These are phyloP conservation scores for Petrea volubilis DNA, from an alignment of 257 asterid genomes.

Conservation along the genomic window DNA sequence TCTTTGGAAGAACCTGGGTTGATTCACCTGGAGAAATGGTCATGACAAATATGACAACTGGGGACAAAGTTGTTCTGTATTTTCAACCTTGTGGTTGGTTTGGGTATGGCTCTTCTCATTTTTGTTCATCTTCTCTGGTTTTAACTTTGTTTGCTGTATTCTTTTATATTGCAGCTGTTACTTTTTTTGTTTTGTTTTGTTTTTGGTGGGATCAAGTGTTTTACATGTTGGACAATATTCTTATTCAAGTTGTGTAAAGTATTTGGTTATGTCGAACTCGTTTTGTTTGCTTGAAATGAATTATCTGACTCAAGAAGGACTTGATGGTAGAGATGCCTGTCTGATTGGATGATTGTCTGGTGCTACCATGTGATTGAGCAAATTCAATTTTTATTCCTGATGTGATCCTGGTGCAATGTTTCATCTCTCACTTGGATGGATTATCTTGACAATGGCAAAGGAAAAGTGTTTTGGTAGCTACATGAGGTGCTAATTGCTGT, in stretches of 20 bases:
- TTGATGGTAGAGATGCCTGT: constrained; percentile 12
- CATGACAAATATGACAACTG: constrained; percentile 88
- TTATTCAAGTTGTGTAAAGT: background rate
- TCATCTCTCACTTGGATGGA: background rate
- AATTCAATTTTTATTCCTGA: background rate
- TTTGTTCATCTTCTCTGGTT: background rate
- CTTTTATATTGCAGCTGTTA: background rate
- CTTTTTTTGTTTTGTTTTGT: too few species aligned
- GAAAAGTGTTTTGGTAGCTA: background rate
- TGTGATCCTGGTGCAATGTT: background rate
- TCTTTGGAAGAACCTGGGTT: constrained; percentile 98
- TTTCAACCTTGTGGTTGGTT: constrained; percentile 99
- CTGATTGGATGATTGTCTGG: background rate
- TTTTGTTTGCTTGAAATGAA: background rate
- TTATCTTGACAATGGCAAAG: background rate
- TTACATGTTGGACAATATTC: background rate
- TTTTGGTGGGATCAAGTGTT: background rate
- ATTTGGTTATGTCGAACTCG: background rate
- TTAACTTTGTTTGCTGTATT: background rate
- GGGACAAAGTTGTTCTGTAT: constrained; percentile 92
- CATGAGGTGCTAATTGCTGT: constrained; percentile 10
- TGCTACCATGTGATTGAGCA: background rate
- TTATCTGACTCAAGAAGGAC: constrained; percentile 8
- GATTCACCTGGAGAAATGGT: constrained; percentile 97
- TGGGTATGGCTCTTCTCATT: constrained; percentile 60